phyloP scores from a whole-genome alignment of 208 protist species.

The Phytomonas sp. region DNA sequence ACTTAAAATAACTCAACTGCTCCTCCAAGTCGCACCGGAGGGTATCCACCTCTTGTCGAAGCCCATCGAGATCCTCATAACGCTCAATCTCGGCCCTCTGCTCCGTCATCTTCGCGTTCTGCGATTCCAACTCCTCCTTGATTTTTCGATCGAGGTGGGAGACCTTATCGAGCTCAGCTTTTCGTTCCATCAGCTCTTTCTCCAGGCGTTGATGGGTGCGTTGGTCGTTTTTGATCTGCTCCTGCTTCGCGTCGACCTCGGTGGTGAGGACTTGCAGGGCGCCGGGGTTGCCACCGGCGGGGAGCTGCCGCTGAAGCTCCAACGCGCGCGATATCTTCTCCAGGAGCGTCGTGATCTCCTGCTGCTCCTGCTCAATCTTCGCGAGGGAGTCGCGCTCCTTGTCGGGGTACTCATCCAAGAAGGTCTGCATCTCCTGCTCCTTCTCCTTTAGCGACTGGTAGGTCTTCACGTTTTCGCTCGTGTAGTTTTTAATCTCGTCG shows the following conservation, averaged over 20 bases:
- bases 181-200: slow-evolving; percentile 85
- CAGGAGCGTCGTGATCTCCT: slow-evolving; percentile 58
- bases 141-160: slow-evolving; percentile 84
- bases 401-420: slow-evolving; percentile 83
- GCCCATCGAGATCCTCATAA: slow-evolving; percentile 67
- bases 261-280: slow-evolving; percentile 64
- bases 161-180: slow-evolving; percentile 85
- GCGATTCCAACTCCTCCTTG: slow-evolving; percentile 72
- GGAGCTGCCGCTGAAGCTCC: slow-evolving; percentile 71
- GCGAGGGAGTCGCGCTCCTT: slow-evolving; percentile 58
- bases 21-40: slow-evolving; percentile 33
- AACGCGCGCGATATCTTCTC: slow-evolving; percentile 75
- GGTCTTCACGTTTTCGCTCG: slow-evolving; percentile 72
- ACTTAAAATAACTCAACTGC: slow-evolving; percentile 49
- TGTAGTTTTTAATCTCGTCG: slow-evolving; percentile 81
- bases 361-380: slow-evolving; percentile 47
- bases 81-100: slow-evolving; percentile 70
- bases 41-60: slow-evolving; percentile 59
- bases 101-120: slow-evolving; percentile 69
- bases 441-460: slow-evolving; percentile 82
- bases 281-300: slow-evolving; percentile 38
- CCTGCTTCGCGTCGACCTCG: slow-evolving; percentile 70
- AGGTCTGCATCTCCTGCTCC: slow-evolving; percentile 78
- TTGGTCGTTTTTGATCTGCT: slow-evolving; percentile 75
- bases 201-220: slow-evolving; percentile 80